A percentile compares a stretch with the other conserved stretches of the same genome.
Conservation (phyloP, 1,284 basidiomycete genomes). For the Trichosporon faecale region DNA sequence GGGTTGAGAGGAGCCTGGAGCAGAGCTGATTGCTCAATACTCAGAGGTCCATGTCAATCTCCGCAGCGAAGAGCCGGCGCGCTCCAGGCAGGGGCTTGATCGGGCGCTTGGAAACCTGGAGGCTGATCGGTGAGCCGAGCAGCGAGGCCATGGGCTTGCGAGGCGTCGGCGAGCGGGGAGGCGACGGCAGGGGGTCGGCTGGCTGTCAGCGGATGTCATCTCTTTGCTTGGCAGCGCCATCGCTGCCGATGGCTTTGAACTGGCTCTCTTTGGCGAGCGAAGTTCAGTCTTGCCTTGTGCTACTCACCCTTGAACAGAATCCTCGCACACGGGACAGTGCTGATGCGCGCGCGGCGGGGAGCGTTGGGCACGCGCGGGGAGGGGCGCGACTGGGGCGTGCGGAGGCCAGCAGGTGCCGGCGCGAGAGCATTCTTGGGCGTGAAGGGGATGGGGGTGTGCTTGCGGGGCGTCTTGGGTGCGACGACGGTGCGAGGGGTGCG, state of each 20-base stretch:
- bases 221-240: no score
- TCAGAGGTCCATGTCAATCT: not conserved
- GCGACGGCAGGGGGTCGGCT: not conserved
- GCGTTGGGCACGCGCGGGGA: not conserved
- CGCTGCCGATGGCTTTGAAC: not conserved
- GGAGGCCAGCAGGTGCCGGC: not conserved
- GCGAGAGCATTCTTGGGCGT: not conserved
- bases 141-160: not conserved
- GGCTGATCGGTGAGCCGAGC: not conserved
- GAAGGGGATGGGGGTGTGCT: slow-evolving; percentile 6
- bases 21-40: not conserved
- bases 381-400: slow-evolving; percentile 5
- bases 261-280: not conserved
- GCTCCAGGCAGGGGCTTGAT: not conserved
- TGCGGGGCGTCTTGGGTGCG: slow-evolving; percentile 8
- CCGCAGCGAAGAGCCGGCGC: not conserved
- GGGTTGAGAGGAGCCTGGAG: not conserved
- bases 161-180: slow-evolving; percentile 2
- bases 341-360: not conserved
- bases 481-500: slow-evolving; percentile 6
- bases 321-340: not conserved
- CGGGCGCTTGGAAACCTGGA: not conserved
- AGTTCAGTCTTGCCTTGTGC: not conserved
- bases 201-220: not conserved
- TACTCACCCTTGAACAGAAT: slow-evolving; percentile 10